A percentile compares a stretch with the other conserved stretches of the same genome.
These are phyloP conservation scores for Picea glauca DNA, from an alignment of 75 land plant genomes.

Conservation along the genomic window DNA sequence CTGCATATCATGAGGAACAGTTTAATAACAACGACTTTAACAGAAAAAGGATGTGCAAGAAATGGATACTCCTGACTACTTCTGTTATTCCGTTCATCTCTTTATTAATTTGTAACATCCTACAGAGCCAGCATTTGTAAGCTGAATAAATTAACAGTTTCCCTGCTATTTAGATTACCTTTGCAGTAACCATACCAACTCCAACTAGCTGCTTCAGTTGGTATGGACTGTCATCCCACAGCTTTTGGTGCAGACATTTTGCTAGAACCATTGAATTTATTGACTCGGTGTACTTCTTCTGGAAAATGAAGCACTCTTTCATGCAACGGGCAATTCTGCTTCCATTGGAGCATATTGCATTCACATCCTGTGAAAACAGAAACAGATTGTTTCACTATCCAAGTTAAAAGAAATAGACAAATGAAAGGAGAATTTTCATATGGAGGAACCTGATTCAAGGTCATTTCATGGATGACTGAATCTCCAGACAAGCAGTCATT, in stretches of 20 bases:
- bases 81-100: background rate
- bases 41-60: background rate
- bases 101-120: background rate
- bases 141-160: background rate
- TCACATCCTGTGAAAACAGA: conserved; percentile 65
- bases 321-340: conserved; percentile 84
- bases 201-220: conserved; percentile 93
- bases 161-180: conserved; percentile 44
- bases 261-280: conserved; percentile 60
- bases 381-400: conserved; percentile 10
- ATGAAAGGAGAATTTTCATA: background rate
- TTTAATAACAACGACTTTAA: background rate
- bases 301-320: conserved; percentile 86
- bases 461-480: conserved; percentile 77
- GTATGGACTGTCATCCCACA: conserved; percentile 93
- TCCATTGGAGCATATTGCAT: conserved; percentile 82
- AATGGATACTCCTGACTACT: background rate
- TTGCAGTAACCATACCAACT: conserved; percentile 96
- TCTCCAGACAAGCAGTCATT: conserved; percentile 98
- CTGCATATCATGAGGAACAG: conserved; percentile 32
- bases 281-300: conserved; percentile 73
- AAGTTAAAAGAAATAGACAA: background rate
- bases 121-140: background rate
- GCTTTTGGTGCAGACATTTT: conserved; percentile 80
- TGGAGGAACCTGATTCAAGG: conserved; percentile 76